A percentile compares a stretch with the other conserved stretches of the same genome.
Evolutionary conservation across 108 stramenopile genomes (phyloP).

Genomic region (Skeletonema costatum): DNA sequence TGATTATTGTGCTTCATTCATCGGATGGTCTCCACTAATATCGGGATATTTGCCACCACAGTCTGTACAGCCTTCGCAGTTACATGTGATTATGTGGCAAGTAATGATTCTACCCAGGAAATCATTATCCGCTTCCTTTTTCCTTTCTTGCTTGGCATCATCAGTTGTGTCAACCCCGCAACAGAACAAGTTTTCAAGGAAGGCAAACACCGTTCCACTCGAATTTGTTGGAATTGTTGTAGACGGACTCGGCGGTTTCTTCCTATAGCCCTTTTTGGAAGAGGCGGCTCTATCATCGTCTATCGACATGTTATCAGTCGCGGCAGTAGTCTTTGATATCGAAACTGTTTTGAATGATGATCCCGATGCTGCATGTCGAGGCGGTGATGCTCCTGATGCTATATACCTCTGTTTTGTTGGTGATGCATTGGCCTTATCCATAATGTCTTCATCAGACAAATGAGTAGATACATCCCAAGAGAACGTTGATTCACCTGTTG

Average conservation of each 20-base stretch:
- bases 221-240: not conserved
- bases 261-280: too few relatives aligned
- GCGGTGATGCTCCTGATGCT: not conserved
- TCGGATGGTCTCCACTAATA: not conserved
- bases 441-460: not conserved
- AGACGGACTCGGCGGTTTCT: not conserved
- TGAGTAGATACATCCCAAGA: not conserved
- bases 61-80: not conserved
- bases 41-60: not conserved
- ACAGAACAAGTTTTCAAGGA: not conserved
- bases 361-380: not conserved
- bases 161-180: slow-evolving; percentile 4
- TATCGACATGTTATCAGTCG: not conserved
- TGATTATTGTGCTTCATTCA: not conserved
- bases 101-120: not conserved
- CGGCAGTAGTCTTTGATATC: not conserved
- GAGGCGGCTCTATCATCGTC: not conserved
- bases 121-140: not conserved
- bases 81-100: not conserved
- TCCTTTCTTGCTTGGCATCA: not conserved
- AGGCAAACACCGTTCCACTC: not conserved
- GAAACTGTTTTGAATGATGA: not conserved
- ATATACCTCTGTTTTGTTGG: not conserved
- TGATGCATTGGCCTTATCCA: not conserved
- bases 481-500: not conserved